Conservation (phyloP, 176 grass and related monocot genomes). For the Musa beccarii region DNA sequence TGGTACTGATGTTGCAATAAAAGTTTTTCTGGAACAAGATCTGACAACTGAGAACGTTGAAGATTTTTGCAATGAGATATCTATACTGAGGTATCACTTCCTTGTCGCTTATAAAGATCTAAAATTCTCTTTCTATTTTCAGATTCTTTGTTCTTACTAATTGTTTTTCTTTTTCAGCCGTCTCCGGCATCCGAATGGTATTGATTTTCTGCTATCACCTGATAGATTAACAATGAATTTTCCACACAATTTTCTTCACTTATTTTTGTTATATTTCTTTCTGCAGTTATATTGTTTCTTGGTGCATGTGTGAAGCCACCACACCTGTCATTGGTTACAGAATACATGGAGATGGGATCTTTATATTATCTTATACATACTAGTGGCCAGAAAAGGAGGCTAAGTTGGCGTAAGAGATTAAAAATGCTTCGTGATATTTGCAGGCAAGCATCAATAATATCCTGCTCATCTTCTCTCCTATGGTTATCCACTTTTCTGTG, state of each 20-base stretch:
- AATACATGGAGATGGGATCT: slow-evolving; percentile 97
- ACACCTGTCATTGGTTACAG: slow-evolving; percentile 82
- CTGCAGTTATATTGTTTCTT: slow-evolving; percentile 94
- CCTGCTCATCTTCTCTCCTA: neutral
- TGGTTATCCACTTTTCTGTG: neutral
- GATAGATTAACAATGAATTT: neutral
- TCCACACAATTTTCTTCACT: neutral
- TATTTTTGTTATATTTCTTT: slow-evolving; percentile 7
- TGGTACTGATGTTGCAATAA: slow-evolving; percentile 95
- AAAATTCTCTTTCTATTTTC: slow-evolving; percentile 16
- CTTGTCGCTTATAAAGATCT: slow-evolving; percentile 12
- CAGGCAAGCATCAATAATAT: slow-evolving; percentile 40
- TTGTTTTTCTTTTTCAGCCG: slow-evolving; percentile 48
- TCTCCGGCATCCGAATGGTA: slow-evolving; percentile 97
- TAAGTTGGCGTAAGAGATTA: slow-evolving; percentile 83
- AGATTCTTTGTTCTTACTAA: slow-evolving; percentile 20
- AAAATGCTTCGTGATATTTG: slow-evolving; percentile 99
- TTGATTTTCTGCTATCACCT: slow-evolving; percentile 16
- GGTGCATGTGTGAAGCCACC: slow-evolving; percentile 97
- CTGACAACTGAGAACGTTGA: slow-evolving; percentile 96
- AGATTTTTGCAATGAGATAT: slow-evolving; percentile 99
- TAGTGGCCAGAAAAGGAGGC: slow-evolving; percentile 60
- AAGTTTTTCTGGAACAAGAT: slow-evolving; percentile 99
- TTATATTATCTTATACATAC: slow-evolving; percentile 96
- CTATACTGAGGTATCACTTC: slow-evolving; percentile 68